Percentiles rank a stretch among this genome's conserved stretches.
Conservation (phyloP, 306 rosid species). For the Medicago lupulina region DNA sequence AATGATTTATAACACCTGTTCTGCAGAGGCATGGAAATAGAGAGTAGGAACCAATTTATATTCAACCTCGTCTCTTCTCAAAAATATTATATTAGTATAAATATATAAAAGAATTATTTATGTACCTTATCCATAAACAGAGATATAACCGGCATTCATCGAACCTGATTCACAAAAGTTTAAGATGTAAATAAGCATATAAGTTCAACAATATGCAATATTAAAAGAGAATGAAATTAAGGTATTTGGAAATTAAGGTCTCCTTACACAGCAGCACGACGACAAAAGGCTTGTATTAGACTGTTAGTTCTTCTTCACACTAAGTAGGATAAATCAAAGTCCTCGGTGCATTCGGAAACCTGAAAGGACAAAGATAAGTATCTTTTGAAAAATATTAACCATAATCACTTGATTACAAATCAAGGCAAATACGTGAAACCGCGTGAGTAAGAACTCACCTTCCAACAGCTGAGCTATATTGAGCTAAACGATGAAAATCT, state of each 20-base stretch:
- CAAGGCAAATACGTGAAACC: conserved; percentile 18
- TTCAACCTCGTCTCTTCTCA: too few relatives aligned
- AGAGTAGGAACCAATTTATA: too few relatives aligned
- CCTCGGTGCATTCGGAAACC: conserved; percentile 73
- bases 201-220: background rate
- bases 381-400: background rate
- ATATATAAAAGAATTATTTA: too few relatives aligned
- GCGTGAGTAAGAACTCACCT: conserved; percentile 54
- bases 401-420: conserved; percentile 30
- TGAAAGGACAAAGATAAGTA: conserved; percentile 33
- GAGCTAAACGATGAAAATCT: conserved; percentile 76
- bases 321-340: conserved; percentile 84
- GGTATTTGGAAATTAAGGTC: background rate
- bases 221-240: conserved; percentile 1
- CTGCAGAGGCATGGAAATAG: too few relatives aligned
- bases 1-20: too few relatives aligned
- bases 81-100: too few relatives aligned
- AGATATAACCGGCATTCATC: too few relatives aligned
- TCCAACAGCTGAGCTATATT: conserved; percentile 80
- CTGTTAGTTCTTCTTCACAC: conserved; percentile 78
- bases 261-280: conserved; percentile 96
- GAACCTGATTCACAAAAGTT: too few relatives aligned
- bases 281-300: conserved; percentile 76
- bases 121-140: too few relatives aligned
- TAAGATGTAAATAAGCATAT: too few relatives aligned